A percentile compares a stretch with the other conserved stretches of the same genome.
Evolutionary conservation across 192 early-diverging fungal genomes (phyloP).

Genomic region (Coemansia erecta): DNA sequence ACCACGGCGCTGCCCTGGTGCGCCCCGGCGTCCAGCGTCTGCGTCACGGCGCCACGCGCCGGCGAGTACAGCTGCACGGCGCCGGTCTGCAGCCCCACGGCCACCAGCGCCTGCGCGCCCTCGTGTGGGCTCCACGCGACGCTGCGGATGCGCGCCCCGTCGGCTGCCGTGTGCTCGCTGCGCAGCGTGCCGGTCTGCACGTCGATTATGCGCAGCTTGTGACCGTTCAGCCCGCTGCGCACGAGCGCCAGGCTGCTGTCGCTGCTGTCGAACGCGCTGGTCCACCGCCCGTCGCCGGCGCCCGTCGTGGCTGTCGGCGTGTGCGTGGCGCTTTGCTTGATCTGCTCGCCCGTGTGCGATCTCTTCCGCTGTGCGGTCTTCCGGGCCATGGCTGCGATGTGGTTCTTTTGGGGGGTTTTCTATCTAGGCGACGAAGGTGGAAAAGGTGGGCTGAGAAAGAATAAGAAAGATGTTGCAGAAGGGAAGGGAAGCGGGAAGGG

Average conservation of each 20-base stretch:
- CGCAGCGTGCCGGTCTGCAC: constrained; percentile 41
- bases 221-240: constrained; percentile 26
- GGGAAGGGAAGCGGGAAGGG: too few species aligned
- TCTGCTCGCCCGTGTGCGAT: constrained; percentile 16
- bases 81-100: constrained; percentile 27
- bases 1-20: constrained; percentile 3
- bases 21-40: constrained; percentile 11
- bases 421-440: too few species aligned
- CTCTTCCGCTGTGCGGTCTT: constrained; percentile 44
- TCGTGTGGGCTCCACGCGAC: constrained; percentile 22
- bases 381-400: constrained; percentile 31
- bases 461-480: too few species aligned
- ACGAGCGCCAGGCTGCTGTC: constrained; percentile 38
- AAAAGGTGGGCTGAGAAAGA: too few species aligned
- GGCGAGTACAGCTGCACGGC: constrained; percentile 42
- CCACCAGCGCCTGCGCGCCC: constrained; percentile 13
- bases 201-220: constrained; percentile 41
- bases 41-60: constrained; percentile 32
- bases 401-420: too few species aligned
- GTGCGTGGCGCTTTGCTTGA: background rate
- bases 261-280: constrained; percentile 25
- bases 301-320: constrained; percentile 9
- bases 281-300: constrained; percentile 18
- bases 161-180: constrained; percentile 26
- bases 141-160: constrained; percentile 10